These are phyloP conservation scores for Plantago lanceolata DNA, from an alignment of 305 asterid species.

Conservation along the genomic window DNA sequence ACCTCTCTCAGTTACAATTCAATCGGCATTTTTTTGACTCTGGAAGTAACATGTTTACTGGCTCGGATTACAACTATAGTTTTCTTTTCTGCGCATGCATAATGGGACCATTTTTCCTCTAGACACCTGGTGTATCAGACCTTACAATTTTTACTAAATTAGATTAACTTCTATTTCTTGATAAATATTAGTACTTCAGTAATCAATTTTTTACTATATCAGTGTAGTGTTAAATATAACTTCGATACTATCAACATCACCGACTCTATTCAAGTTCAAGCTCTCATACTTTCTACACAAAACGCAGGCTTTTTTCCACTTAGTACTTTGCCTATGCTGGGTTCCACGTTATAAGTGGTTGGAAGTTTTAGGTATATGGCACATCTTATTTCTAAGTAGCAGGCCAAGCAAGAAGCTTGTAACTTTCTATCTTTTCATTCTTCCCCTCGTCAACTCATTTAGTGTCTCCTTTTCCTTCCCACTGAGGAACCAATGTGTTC, in stretches of 20 bases:
- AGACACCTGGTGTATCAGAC: slow-evolving; percentile 3
- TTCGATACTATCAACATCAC: too few species aligned
- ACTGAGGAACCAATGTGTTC: not conserved
- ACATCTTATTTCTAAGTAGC: not conserved
- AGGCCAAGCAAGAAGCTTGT: not conserved
- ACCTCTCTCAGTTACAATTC: slow-evolving; percentile 15
- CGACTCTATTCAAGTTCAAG: not conserved
- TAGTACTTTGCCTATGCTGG: not conserved
- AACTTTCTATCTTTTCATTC: not conserved
- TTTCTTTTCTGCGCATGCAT: slow-evolving; percentile 18
- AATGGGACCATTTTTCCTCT: not conserved
- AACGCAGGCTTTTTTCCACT: not conserved
- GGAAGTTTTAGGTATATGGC: not conserved
- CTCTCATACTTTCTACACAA: not conserved
- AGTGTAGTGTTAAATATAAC: too few species aligned
- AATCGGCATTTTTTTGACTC: slow-evolving; percentile 19
- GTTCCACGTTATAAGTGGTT: not conserved
- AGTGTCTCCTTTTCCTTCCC: not conserved
- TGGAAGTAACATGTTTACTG: not conserved
- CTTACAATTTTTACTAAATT: not conserved
- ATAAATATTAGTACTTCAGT: too few species aligned
- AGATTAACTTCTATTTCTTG: not conserved
- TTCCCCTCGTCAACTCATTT: not conserved
- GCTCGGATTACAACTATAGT: not conserved
- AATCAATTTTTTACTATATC: too few species aligned